Conservation (phyloP, 129 eudicot species). For the Flaveria brownii region DNA sequence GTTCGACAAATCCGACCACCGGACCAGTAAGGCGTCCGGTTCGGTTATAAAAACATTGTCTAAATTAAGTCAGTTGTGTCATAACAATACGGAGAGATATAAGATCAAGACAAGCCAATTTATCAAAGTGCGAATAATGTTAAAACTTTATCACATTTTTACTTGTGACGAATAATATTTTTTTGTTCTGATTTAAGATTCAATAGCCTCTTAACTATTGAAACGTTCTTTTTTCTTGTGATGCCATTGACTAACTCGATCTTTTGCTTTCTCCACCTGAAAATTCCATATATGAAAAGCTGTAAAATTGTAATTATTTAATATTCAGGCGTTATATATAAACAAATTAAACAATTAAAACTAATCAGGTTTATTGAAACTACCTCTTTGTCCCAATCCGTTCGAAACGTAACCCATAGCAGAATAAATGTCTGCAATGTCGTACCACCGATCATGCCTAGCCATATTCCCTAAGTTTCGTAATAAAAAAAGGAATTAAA, state of each 20-base stretch:
- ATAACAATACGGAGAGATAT: not conserved
- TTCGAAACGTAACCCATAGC: constrained; percentile 51
- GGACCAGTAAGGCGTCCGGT: too few species aligned
- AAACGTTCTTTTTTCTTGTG: constrained; percentile 5
- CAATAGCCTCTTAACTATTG: not conserved
- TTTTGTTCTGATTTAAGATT: not conserved
- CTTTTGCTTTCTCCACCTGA: constrained; percentile 35
- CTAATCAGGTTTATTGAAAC: not conserved
- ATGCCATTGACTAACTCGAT: constrained; percentile 27
- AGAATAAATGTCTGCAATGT: constrained; percentile 48
- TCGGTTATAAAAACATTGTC: too few species aligned
- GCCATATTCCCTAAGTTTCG: constrained; percentile 54
- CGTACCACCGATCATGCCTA: constrained; percentile 57
- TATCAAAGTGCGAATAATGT: not conserved
- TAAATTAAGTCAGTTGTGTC: too few species aligned
- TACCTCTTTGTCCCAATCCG: constrained; percentile 62
- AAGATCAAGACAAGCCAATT: not conserved
- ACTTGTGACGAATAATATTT: not conserved
- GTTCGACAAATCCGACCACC: too few species aligned
- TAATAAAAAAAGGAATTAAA: not conserved
- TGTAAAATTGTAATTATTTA: not conserved
- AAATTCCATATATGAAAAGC: not conserved
- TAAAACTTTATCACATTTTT: not conserved
- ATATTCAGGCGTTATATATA: not conserved
- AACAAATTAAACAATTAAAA: not conserved